Base-by-base conservation (phyloP, 805 yeast species). In the Kluyveromyces starmeri region DNA sequence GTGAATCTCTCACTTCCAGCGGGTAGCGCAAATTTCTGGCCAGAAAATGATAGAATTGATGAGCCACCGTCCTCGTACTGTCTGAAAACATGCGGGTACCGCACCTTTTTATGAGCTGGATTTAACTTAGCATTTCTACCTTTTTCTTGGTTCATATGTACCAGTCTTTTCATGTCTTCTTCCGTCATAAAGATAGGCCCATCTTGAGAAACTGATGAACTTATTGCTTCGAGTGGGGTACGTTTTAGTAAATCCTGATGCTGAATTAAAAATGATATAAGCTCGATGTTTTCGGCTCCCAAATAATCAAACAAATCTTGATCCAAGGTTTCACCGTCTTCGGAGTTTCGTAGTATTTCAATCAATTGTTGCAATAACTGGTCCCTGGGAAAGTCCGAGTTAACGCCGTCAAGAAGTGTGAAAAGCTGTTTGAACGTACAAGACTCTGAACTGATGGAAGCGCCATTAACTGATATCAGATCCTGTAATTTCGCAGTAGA, bases 21-120 rank as follows among this genome's bases (percentile, higher is more conserved):
- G 0, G 98, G 98, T 9, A 92, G 64, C 1, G 79, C 64, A 47
- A 76, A 83, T 49, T 79, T 81, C 40, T 80, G 81, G 1, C 96
- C 96, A 5, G 84, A 73, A 28, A 84, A 71, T 0, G 88, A 76
- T n/a, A 84, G 54, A 20, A 78, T 75, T 28, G 73, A 75, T 4
- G 55, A 38, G 8, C 46, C 45, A 5, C 82, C 78, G 0, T 78
- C 75, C 27, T 75, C 84, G 33, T 71, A 73, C 28, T 78, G 64
- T 42, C 82, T 74, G 56, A 69, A 92, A 2, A 92, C 96, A 59
- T 94, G 95, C 0, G 96, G 96, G 48, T 85, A 89, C 35, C 70
- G 62, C 13, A 69, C 69, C 24, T 62, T 65, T 4, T 64, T 53
- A 10, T 56, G 48, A 22, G 66, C 70, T 1, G 75, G 71, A 10